A percentile compares a stretch with the other conserved stretches of the same genome.
These are phyloP conservation scores for Pythium dissotocum DNA, from an alignment of 352 stramenopile genomes.

Conservation along the genomic window DNA sequence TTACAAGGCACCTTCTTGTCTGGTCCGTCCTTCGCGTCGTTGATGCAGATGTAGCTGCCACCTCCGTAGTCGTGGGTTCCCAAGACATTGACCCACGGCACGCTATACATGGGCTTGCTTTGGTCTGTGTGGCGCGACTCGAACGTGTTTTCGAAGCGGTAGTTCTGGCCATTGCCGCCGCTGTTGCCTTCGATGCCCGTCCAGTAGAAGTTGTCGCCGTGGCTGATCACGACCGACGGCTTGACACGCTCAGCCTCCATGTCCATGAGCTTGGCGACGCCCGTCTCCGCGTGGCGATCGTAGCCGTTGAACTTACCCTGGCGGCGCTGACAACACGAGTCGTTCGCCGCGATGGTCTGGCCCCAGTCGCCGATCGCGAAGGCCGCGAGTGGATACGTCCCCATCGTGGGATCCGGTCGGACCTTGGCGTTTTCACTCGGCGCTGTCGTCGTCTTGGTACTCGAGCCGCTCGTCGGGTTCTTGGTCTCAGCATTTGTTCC, in stretches of 20 bases:
- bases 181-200: constrained; percentile 42
- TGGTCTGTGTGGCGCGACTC: constrained; percentile 27
- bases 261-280: constrained; percentile 21
- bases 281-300: constrained; percentile 31
- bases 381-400: background rate
- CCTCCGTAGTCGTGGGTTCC: constrained; percentile 62
- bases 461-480: background rate
- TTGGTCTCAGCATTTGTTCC: background rate
- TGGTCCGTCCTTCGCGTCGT: constrained; percentile 9
- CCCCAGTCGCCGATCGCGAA: constrained; percentile 16
- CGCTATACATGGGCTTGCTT: background rate
- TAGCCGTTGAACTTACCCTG: constrained; percentile 3
- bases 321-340: background rate
- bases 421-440: background rate
- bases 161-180: constrained; percentile 34
- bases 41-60: constrained; percentile 56
- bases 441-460: background rate
- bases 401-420: background rate
- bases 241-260: constrained; percentile 31
- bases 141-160: constrained; percentile 62
- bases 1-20: background rate
- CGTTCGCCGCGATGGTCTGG: background rate
- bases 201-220: constrained; percentile 32
- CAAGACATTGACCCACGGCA: constrained; percentile 34
- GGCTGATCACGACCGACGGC: constrained; percentile 55